Evolutionary conservation across 1,139 yeast genomes (phyloP).

Genomic region (Fermentozyma sake): DNA sequence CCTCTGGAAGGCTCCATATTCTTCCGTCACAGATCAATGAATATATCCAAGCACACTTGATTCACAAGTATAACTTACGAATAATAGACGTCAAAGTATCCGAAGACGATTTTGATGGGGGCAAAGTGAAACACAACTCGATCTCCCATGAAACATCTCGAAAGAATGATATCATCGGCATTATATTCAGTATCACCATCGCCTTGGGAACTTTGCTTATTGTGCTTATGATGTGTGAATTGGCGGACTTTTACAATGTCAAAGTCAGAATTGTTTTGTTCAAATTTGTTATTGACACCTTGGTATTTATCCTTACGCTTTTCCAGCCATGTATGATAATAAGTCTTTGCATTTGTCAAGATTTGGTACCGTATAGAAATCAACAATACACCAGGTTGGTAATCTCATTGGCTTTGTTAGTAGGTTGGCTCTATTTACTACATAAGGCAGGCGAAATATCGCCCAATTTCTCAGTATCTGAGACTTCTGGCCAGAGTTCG

Average conservation of each 20-base stretch:
- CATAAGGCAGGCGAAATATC: conserved; percentile 36
- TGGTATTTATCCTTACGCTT: conserved; percentile 29
- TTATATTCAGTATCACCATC: conserved; percentile 25
- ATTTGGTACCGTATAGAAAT: conserved; percentile 18
- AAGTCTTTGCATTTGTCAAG: conserved; percentile 26
- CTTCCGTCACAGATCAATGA: conserved; percentile 18
- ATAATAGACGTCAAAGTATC: too few species aligned
- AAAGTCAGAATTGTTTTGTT: conserved; percentile 23
- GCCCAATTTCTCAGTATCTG: conserved; percentile 20
- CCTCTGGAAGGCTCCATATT: conserved; percentile 14
- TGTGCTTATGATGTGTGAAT: conserved; percentile 36
- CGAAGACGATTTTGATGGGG: too few species aligned
- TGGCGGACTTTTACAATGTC: conserved; percentile 21
- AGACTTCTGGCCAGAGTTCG: conserved; percentile 12
- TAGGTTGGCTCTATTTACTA: conserved; percentile 31
- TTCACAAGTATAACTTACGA: too few species aligned
- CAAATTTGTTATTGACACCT: conserved; percentile 26
- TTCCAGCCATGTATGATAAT: conserved; percentile 33
- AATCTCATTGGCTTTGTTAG: conserved; percentile 13
- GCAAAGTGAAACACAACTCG: background rate
- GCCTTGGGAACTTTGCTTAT: conserved; percentile 32
- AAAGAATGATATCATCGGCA: conserved; percentile 16
- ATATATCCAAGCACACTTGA: too few species aligned
- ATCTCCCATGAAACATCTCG: background rate
- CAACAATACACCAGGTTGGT: conserved; percentile 7